These are phyloP conservation scores for Podospora didyma DNA, from an alignment of 495 filamentous ascomycete genomes.

Conservation along the genomic window DNA sequence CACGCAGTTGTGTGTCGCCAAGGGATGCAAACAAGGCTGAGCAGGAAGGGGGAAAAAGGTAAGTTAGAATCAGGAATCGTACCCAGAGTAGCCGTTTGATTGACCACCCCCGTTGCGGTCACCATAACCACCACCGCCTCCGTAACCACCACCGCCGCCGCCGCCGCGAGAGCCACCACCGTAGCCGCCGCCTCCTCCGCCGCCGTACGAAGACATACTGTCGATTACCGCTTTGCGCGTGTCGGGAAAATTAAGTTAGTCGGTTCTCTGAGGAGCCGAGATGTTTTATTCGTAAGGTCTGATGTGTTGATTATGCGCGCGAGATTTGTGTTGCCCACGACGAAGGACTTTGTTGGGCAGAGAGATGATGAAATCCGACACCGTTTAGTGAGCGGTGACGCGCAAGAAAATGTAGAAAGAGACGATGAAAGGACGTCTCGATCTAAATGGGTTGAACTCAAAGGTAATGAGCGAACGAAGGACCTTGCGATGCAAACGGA, in stretches of 20 bases:
- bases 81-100: constrained; percentile 26
- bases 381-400: not conserved
- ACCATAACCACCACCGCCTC: constrained; percentile 30
- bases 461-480: constrained; percentile 4
- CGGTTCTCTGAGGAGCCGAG: not conserved
- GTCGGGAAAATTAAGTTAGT: not conserved
- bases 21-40: too few species aligned
- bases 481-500: not conserved
- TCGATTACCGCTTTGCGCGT: constrained; percentile 48
- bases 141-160: constrained; percentile 41
- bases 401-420: not conserved
- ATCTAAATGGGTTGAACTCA: not conserved
- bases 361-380: not conserved
- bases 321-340: not conserved
- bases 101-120: constrained; percentile 21
- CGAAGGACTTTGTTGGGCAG: not conserved
- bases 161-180: constrained; percentile 55
- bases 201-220: constrained; percentile 32
- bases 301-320: not conserved
- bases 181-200: constrained; percentile 18
- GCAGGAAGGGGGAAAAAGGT: constrained; percentile 7
- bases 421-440: not conserved
- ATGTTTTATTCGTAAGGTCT: not conserved
- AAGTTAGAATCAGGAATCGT: constrained; percentile 5
- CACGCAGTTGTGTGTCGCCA: too few species aligned